Base-by-base conservation (phyloP, 2,329 filamentous ascomycete genomes). In the Fusarium heterosporum region DNA sequence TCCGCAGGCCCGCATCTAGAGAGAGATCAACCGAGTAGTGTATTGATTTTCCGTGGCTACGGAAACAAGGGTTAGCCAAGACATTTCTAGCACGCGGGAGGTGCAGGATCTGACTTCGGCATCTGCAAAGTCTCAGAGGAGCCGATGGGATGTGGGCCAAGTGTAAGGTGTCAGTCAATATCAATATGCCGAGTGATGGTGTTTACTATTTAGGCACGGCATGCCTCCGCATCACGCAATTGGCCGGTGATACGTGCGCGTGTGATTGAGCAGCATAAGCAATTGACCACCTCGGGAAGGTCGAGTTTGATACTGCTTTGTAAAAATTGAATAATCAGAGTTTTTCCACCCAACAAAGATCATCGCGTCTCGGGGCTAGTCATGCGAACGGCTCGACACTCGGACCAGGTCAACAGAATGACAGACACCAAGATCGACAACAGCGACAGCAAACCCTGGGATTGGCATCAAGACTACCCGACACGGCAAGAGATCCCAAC, bases 51-150 rank as follows among this genome's bases (percentile, higher is more conserved):
- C 55, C 64, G 53, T 51, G 64, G 49, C 56, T 64, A 42, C 41
- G 65, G 65, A 57, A 54, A 48, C 64, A 68, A 45, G 59, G 64
- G 46, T 32, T 42, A 45, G 60, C 65, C 61, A 68, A 66, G 63
- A 68, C 49, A 64, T 64, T 36, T 51, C 3, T 53, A 68, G n/a
- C 60, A 65, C 47, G 40, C 66, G 57, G 53, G 57, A 68, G 29
- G 57, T 69, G 66, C 66, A 64, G 53, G 57, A 69, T 69, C 66
- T 61, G 26, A 49, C 47, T 67, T 53, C 62, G 53, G 62, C 66
- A 69, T 45, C 46, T 69, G 53, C 50, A 43, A 50, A 52, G 60
- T 60, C 56, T 60, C 40, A 55, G 50, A 69, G 50, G 49, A 66
- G 55, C 50, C 47, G 50, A 69, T 17, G 43, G 13, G 32, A 54